phyloP scores from a whole-genome alignment of 2,329 filamentous ascomycete genomes.

The Corniculantispora saksenae region DNA sequence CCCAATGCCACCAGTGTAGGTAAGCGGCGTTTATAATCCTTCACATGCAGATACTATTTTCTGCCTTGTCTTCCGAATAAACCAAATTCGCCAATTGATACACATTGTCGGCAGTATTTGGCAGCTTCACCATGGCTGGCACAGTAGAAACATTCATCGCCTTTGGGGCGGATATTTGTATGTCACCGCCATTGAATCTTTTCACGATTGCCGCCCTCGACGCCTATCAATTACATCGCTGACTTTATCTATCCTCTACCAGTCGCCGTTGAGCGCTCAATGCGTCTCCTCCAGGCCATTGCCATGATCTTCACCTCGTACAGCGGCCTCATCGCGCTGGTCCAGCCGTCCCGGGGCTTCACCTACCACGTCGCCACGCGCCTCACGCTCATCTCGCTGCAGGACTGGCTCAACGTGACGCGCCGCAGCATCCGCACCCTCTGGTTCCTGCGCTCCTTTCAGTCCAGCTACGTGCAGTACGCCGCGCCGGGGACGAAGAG shows the following conservation, averaged over 20 bases:
- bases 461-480: slow-evolving; percentile 49
- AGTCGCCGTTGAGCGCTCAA: slow-evolving; percentile 62
- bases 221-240: neutral
- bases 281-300: slow-evolving; percentile 58
- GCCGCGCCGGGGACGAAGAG: slow-evolving; percentile 25
- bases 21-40: neutral
- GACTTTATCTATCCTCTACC: neutral
- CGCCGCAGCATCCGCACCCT: slow-evolving; percentile 69
- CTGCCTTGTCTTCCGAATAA: neutral
- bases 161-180: slow-evolving; percentile 51
- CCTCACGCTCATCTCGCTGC: slow-evolving; percentile 38
- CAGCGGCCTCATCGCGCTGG: slow-evolving; percentile 40
- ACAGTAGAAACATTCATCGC: slow-evolving; percentile 39
- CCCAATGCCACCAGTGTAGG: neutral
- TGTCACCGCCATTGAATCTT: slow-evolving; percentile 19
- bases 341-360: slow-evolving; percentile 28
- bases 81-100: neutral
- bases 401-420: slow-evolving; percentile 45
- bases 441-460: slow-evolving; percentile 64
- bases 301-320: slow-evolving; percentile 50
- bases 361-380: slow-evolving; percentile 31
- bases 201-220: neutral
- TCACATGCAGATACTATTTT: neutral
- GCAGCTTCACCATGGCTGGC: slow-evolving; percentile 25
- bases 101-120: neutral